Conservation (phyloP, 2,329 filamentous ascomycete genomes). For the Keithomyces neogunnii region DNA sequence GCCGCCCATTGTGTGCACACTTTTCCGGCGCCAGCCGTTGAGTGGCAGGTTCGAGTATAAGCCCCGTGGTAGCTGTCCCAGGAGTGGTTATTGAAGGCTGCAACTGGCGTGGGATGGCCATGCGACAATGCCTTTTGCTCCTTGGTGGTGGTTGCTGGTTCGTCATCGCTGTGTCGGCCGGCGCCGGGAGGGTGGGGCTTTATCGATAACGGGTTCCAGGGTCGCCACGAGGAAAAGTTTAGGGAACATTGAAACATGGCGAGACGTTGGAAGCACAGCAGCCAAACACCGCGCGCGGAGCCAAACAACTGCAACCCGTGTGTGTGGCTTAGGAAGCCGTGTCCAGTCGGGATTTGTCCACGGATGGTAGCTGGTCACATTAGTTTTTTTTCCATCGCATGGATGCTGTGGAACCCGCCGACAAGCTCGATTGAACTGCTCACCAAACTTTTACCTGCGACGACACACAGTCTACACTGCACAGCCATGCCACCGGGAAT, state of each 20-base stretch:
- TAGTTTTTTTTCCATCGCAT: too few species aligned
- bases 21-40: slow-evolving; percentile 4
- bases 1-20: slow-evolving; percentile 38
- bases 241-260: neutral
- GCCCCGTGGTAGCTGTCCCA: neutral
- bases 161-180: slow-evolving; percentile 1
- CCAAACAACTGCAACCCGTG: too few species aligned
- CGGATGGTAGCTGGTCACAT: too few species aligned
- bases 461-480: neutral
- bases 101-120: neutral
- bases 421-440: too few species aligned
- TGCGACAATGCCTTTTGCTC: neutral
- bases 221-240: too few species aligned
- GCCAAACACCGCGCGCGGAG: too few species aligned
- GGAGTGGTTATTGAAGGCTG: neutral
- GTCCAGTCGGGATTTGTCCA: too few species aligned
- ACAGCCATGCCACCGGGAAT: neutral
- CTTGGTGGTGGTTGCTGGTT: neutral
- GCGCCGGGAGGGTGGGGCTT: neutral
- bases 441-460: too few species aligned
- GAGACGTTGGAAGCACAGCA: too few species aligned
- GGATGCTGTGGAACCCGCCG: too few species aligned
- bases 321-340: too few species aligned
- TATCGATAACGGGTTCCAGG: neutral
- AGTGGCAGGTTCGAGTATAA: neutral